Base-by-base conservation (phyloP, 2,329 filamentous ascomycete species). In the Cryphonectria japonica region DNA sequence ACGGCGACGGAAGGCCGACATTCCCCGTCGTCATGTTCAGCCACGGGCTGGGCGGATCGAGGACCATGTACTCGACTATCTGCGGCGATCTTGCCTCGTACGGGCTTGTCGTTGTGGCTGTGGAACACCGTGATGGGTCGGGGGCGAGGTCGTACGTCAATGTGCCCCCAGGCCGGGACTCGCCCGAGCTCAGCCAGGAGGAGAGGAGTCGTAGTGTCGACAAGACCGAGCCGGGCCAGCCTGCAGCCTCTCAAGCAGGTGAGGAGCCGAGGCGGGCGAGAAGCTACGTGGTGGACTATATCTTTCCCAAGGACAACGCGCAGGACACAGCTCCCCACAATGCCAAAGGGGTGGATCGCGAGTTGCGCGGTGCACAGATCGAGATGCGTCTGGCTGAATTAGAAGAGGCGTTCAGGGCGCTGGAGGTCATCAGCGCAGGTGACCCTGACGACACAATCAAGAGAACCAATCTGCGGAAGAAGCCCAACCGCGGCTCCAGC, bases 51-150 rank as follows among this genome's bases (percentile, higher is more conserved):
- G 89, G 89, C 6, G 89, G 89, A 0, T 90, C 87, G 1, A 81
- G 89, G 63, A 91, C 89, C 2, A 86, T 85, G 73, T 91, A 90
- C 75, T 89, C 87, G 26, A 85, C 85, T 22, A 81, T 92, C 1
- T 92, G 89, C 74, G 88, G 89, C 9, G 89, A 92, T 74, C 87
- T 92, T 74, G 89, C 89, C 0, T 90, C 87, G 76, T 89, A 90
- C 74, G 89, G 89, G 0, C 90, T 91, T 74, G 82, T 92, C 0
- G 88, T 92, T 0, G 85, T 89, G 46, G 88, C 89, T 0, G 76
- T 92, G 34, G 89, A 92, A 78, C 89, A 92, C 77, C 80, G 89
- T 39, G 89, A 92, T 76, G 89, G 90, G 0, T 89, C 86, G 69
- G 88, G 88, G 3, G 88, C 89, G 4, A 81, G 89, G 64, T 88